These are phyloP conservation scores for Amphicarpaea edgeworthii DNA, from an alignment of 306 rosid species.

Conservation along the genomic window DNA sequence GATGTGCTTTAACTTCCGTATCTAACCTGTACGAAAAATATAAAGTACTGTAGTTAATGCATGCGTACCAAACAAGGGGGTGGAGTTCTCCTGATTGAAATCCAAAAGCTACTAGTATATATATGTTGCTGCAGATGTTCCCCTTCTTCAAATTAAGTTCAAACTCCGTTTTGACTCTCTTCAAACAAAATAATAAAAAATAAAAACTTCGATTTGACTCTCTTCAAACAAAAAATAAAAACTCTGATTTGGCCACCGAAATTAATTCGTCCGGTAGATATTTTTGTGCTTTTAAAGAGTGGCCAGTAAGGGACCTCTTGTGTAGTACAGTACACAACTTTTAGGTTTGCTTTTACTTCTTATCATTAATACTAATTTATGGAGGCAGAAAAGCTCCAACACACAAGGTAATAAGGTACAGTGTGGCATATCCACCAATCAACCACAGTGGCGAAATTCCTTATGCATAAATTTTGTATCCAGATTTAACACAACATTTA, in stretches of 20 bases:
- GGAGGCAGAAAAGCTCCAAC: background rate
- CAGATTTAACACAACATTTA: background rate
- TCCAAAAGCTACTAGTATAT: no score
- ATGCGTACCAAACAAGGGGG: background rate
- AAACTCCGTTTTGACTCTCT: background rate
- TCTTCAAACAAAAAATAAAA: no score
- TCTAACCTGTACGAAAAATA: background rate
- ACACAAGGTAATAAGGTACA: background rate
- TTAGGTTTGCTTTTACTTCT: constrained; percentile 39
- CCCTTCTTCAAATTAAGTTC: no score
- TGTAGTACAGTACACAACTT: background rate
- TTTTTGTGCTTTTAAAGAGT: background rate
- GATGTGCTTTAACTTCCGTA: constrained; percentile 12
- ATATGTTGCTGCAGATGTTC: background rate
- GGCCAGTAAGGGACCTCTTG: background rate
- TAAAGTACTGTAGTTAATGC: background rate
- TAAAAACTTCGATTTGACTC: no score
- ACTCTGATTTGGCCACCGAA: background rate
- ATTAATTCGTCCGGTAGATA: background rate
- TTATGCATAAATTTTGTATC: background rate
- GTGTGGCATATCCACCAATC: background rate
- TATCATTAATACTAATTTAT: constrained; percentile 35
- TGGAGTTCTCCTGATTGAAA: background rate
- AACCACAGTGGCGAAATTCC: background rate
- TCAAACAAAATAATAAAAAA: no score